These are phyloP conservation scores for Oxalis stricta DNA, from an alignment of 441 rosid species.

Conservation along the genomic window DNA sequence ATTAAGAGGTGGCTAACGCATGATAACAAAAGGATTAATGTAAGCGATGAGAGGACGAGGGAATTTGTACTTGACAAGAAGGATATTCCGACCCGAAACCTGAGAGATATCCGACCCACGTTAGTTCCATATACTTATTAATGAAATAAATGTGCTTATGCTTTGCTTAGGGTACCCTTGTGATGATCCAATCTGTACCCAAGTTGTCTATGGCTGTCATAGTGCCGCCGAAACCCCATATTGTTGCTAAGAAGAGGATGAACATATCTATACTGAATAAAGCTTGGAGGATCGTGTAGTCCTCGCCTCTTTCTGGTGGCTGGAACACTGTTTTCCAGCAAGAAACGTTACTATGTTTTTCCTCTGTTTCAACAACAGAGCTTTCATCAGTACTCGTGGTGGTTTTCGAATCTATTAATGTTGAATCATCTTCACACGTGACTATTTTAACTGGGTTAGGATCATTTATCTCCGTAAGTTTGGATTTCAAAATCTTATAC, in stretches of 20 bases:
- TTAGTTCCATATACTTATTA: conserved; percentile 27
- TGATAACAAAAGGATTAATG: neutral
- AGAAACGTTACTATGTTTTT: conserved; percentile 11
- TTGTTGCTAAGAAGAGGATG: conserved; percentile 15
- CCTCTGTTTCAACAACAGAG: too few species aligned
- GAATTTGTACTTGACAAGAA: conserved; percentile 8
- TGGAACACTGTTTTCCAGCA: conserved; percentile 32
- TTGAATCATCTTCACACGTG: conserved; percentile 17
- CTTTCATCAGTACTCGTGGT: neutral
- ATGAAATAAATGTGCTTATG: conserved; percentile 18
- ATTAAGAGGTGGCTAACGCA: conserved; percentile 11
- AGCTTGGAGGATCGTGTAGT: conserved; percentile 21
- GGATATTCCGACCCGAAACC: conserved; percentile 21
- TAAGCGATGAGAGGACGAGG: conserved; percentile 19
- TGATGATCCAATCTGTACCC: conserved; percentile 26
- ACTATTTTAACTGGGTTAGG: conserved; percentile 26
- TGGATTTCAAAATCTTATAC: conserved; percentile 20
- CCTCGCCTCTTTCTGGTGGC: conserved; percentile 19
- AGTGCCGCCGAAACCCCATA: conserved; percentile 19
- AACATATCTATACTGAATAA: conserved; percentile 22
- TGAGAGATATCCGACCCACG: conserved; percentile 19
- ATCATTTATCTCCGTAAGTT: conserved; percentile 13
- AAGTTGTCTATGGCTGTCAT: conserved; percentile 21
- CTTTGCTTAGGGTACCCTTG: conserved; percentile 12
- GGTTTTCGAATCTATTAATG: neutral